Conservation (phyloP, 257 asterid species). For the Penstemon newberryi region DNA sequence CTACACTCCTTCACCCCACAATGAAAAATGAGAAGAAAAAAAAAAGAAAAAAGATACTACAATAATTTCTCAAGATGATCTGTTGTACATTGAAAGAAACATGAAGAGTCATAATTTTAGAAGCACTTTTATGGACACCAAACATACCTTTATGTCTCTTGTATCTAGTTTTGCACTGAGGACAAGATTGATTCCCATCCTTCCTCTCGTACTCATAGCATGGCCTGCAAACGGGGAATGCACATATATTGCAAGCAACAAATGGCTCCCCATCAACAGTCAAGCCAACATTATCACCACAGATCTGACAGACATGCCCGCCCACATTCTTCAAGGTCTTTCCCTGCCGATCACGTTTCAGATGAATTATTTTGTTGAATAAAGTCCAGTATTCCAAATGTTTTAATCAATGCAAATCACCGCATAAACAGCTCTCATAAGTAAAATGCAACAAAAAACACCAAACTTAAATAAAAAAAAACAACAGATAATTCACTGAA, state of each 20-base stretch:
- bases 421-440: neutral
- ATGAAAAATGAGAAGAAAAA: neutral
- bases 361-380: conserved; percentile 5
- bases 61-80: neutral
- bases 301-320: conserved; percentile 92
- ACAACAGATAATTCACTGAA: neutral
- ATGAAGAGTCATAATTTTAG: conserved; percentile 5
- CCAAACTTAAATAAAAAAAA: neutral
- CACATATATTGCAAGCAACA: conserved; percentile 90
- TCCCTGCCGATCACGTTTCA: conserved; percentile 46
- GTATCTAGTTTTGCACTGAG: conserved; percentile 98
- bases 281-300: conserved; percentile 84
- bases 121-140: conserved; percentile 6
- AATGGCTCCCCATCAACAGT: conserved; percentile 73
- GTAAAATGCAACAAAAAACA: conserved; percentile 3
- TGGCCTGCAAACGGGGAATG: conserved; percentile 96
- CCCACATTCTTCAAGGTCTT: conserved; percentile 70
- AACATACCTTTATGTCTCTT: conserved; percentile 83
- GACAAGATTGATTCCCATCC: conserved; percentile 96
- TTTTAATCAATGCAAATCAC: conserved; percentile 18
- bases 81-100: conserved; percentile 3
- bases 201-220: conserved; percentile 98
- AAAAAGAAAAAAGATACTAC: neutral
- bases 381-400: conserved; percentile 3
- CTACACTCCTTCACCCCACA: conserved; percentile 5